Evolutionary conservation across 2,329 filamentous ascomycete genomes (phyloP), one percentile per base, ranked within the genome.

Genomic region (Pestalotiopsis fici): DNA sequence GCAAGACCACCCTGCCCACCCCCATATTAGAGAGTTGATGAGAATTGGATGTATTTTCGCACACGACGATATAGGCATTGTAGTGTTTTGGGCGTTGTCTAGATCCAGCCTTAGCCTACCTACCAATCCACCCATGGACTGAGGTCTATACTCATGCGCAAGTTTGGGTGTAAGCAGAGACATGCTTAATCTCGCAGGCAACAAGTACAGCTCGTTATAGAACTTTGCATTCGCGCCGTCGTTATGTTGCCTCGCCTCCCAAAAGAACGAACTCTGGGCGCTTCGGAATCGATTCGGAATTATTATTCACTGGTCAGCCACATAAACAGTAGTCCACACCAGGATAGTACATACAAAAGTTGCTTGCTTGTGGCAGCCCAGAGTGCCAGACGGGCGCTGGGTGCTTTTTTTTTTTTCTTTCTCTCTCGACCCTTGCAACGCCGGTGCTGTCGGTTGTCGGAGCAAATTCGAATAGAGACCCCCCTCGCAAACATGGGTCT

Each of bases 371-470:
- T n/a, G n/a, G 57, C 27, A 60, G 28, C 5, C 28, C 15, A 31
- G 43, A 50, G 18, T n/a, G 21, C 18, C 15, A 50, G 43, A 21
- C 18, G 43, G 18, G 43, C 21, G 43, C 43, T 50, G 43, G 43
- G 11, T 11, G 6, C 6, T 35, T 35, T 35, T n/a, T n/a, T n/a
- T n/a, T n/a, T n/a, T n/a, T n/a, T n/a, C n/a, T n/a, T n/a, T 18
- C 39, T 43, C 39, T 43, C 39, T 43, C 21, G 21, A 60, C 9
- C 31, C 59, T 15, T 62, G 59, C 39, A 47, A 37, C 35, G n/a
- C 31, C 25, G 59, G 59, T 35, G 59, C 59, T 21, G 37, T 62
- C 59, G 59, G 59, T 37, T 62, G 59, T 62, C 59, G 59, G 59
- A 39, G 59, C 23, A 21, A 31, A 23, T 31, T 31, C 47, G n/a